Evolutionary conservation across 108 stramenopile genomes (phyloP).

Genomic region (Skeletonema grethae): DNA sequence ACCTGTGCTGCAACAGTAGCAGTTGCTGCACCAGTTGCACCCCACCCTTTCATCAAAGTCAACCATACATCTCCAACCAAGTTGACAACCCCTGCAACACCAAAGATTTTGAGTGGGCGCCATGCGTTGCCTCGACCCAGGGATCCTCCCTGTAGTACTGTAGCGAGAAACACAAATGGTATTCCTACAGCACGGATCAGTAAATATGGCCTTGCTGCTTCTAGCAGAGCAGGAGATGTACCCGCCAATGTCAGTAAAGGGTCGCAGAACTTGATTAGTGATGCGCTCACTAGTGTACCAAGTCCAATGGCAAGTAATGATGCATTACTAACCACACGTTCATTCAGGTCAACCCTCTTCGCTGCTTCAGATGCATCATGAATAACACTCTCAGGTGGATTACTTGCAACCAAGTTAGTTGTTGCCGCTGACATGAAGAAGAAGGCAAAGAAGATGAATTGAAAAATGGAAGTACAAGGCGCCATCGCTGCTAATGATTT

Average conservation of each 20-base stretch:
- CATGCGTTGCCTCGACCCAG: slow-evolving; percentile 46
- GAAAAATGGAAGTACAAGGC: slow-evolving; percentile 52
- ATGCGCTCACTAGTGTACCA: slow-evolving; percentile 19
- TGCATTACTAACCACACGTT: slow-evolving; percentile 33
- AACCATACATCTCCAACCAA: slow-evolving; percentile 44
- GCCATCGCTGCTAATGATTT: slow-evolving; percentile 52
- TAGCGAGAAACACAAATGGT: slow-evolving; percentile 54
- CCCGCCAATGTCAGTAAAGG: slow-evolving; percentile 46
- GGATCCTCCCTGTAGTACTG: slow-evolving; percentile 47
- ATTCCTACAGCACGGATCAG: slow-evolving; percentile 54
- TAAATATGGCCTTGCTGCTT: slow-evolving; percentile 37
- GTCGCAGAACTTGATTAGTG: slow-evolving; percentile 28
- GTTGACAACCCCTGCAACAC: slow-evolving; percentile 44
- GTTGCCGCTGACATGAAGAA: slow-evolving; percentile 47
- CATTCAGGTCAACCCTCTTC: slow-evolving; percentile 20
- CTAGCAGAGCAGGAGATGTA: slow-evolving; percentile 30
- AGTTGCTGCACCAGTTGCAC: slow-evolving; percentile 52
- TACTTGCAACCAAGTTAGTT: slow-evolving; percentile 44
- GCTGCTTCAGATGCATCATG: slow-evolving; percentile 21
- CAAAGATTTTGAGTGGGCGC: slow-evolving; percentile 54
- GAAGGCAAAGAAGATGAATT: slow-evolving; percentile 50
- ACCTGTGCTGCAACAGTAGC: slow-evolving; percentile 53
- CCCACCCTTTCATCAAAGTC: slow-evolving; percentile 48
- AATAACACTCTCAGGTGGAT: slow-evolving; percentile 25
- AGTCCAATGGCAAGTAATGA: slow-evolving; percentile 29